These are phyloP conservation scores for Candida awuae DNA, from an alignment of 805 yeast genomes.

Conservation along the genomic window DNA sequence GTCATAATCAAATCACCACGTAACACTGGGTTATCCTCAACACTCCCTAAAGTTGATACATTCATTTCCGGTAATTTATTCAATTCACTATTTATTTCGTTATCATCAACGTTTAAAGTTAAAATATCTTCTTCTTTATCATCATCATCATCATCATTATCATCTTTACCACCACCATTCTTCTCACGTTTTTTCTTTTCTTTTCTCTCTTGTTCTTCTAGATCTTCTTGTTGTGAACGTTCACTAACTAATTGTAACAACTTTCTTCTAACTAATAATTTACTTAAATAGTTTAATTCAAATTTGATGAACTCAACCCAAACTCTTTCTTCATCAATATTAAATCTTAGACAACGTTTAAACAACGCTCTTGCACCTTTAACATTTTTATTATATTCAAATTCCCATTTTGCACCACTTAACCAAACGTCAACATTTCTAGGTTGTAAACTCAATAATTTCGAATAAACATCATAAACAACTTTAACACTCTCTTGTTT, in stretches of 20 bases:
- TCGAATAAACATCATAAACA: conserved; percentile 68
- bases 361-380: conserved; percentile 80
- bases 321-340: conserved; percentile 58
- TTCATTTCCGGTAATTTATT: conserved; percentile 76
- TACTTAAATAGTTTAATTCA: conserved; percentile 79
- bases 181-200: conserved; percentile 11
- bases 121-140: conserved; percentile 19
- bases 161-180: conserved; percentile 18
- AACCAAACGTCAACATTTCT: conserved; percentile 86
- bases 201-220: conserved; percentile 33
- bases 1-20: conserved; percentile 66
- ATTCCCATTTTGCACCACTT: conserved; percentile 89
- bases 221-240: conserved; percentile 50
- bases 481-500: conserved; percentile 60
- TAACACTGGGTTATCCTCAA: conserved; percentile 75
- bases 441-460: conserved; percentile 82
- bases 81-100: conserved; percentile 55
- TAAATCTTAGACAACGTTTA: conserved; percentile 80
- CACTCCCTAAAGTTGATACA: conserved; percentile 73
- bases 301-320: conserved; percentile 86
- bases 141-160: conserved; percentile 1
- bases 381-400: conserved; percentile 80
- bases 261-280: conserved; percentile 73
- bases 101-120: conserved; percentile 17
- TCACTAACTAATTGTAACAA: conserved; percentile 73